Percentiles rank a stretch among this genome's conserved stretches.
Conservation (phyloP, 345 rosid genomes). For the Draba incana region DNA sequence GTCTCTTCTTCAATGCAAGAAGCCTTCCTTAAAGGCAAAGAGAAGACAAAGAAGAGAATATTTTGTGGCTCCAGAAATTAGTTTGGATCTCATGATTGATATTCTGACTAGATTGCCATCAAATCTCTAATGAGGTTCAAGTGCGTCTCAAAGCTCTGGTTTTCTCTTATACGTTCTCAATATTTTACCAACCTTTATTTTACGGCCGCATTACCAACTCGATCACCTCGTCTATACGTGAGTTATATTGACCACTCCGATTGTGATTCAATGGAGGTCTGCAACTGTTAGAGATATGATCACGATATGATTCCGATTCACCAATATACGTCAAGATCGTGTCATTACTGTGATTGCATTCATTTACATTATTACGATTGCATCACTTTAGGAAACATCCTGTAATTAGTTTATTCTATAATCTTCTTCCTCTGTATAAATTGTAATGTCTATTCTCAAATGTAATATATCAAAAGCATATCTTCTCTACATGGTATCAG, state of each 20-base stretch:
- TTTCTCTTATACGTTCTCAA: background rate
- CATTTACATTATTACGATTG: too few relatives aligned
- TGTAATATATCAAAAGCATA: too few relatives aligned
- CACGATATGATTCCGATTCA: too few relatives aligned
- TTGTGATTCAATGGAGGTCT: background rate
- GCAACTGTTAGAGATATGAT: too few relatives aligned
- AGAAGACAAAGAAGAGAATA: background rate
- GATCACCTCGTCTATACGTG: background rate
- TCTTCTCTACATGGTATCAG: too few relatives aligned
- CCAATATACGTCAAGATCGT: too few relatives aligned
- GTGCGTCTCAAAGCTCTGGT: conserved; percentile 1
- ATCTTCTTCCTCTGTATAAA: too few relatives aligned
- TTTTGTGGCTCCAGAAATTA: background rate
- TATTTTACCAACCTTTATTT: background rate
- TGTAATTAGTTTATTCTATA: too few relatives aligned
- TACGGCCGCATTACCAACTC: background rate
- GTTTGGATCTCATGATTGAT: background rate
- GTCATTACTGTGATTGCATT: too few relatives aligned
- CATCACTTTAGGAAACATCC: too few relatives aligned
- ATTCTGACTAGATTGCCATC: background rate
- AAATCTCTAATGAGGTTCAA: conserved; percentile 9
- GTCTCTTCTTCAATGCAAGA: background rate
- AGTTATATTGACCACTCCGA: background rate
- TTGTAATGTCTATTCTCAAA: too few relatives aligned
- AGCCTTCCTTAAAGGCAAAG: too few relatives aligned